Evolutionary conservation across 1,284 basidiomycete species (phyloP).

Genomic region (Cryptococcus sp.): DNA sequence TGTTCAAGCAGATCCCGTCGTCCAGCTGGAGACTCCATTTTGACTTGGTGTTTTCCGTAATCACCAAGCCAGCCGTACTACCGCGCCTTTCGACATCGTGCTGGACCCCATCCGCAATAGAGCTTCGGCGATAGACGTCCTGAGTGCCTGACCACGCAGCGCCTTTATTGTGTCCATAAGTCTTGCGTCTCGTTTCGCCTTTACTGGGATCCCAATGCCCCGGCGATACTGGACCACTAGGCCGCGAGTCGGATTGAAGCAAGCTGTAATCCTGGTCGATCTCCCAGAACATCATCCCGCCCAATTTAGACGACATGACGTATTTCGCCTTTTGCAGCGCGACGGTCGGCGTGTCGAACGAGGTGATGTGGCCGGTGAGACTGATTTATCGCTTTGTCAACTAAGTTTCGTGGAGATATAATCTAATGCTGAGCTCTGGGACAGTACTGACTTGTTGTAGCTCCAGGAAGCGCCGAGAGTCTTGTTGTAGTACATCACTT

Average conservation of each 20-base stretch:
- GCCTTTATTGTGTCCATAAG: not conserved
- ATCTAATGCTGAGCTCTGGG: no score
- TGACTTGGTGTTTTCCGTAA: not conserved
- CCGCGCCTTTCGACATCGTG: not conserved
- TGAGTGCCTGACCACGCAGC: not conserved
- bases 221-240: not conserved
- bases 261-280: constrained; percentile 29
- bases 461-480: constrained; percentile 72
- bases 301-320: constrained; percentile 62
- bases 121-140: not conserved
- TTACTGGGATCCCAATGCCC: not conserved
- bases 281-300: constrained; percentile 74
- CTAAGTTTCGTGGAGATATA: not conserved
- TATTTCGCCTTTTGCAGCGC: constrained; percentile 71
- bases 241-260: not conserved
- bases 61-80: not conserved
- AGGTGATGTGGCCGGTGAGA: constrained; percentile 58
- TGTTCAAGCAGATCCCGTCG: not conserved
- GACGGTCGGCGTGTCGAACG: constrained; percentile 74
- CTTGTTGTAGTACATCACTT: constrained; percentile 64
- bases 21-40: not conserved
- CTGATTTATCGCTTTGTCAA: constrained; percentile 52
- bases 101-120: not conserved
- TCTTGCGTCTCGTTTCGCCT: not conserved
- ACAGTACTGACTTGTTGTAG: constrained; percentile 60